These are phyloP conservation scores for Volvox carteri DNA, from an alignment of 163 green algal species.

Conservation along the genomic window DNA sequence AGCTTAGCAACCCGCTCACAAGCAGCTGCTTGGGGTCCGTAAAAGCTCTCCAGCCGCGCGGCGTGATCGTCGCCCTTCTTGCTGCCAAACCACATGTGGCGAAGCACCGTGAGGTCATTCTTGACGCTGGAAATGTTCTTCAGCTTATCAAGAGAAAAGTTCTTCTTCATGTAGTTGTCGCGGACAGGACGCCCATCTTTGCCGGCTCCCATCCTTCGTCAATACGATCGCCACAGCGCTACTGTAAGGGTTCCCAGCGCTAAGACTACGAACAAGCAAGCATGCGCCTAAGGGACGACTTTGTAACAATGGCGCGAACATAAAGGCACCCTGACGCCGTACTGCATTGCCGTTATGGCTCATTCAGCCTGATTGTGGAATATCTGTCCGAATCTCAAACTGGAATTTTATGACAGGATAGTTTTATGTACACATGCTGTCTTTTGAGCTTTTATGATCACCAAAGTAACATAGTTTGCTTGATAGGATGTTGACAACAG, in stretches of 20 bases:
- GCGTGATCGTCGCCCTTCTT: conserved; percentile 82
- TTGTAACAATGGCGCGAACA: background rate
- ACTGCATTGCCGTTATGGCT: background rate
- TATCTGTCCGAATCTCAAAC: background rate
- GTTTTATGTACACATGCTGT: too few relatives aligned
- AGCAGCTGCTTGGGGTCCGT: conserved; percentile 82
- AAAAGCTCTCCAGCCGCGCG: conserved; percentile 90
- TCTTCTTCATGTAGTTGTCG: conserved; percentile 40
- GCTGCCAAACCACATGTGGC: conserved; percentile 84
- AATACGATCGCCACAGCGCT: background rate
- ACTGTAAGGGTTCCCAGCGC: background rate
- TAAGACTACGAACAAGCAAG: background rate
- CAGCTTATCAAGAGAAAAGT: conserved; percentile 66
- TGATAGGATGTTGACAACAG: too few relatives aligned
- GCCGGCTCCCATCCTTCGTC: conserved; percentile 53
- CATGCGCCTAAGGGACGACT: background rate
- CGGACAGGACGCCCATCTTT: conserved; percentile 54
- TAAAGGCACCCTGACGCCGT: background rate
- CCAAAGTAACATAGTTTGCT: too few relatives aligned
- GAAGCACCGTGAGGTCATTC: conserved; percentile 81
- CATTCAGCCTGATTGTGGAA: background rate
- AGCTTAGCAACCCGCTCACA: conserved; percentile 80
- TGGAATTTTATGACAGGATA: too few relatives aligned
- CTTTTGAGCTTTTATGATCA: too few relatives aligned
- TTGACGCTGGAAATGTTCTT: conserved; percentile 72